Evolutionary conservation across 257 asterid genomes (phyloP), one percentile per base, ranked within the genome.

Genomic region (Asclepias syriaca): DNA sequence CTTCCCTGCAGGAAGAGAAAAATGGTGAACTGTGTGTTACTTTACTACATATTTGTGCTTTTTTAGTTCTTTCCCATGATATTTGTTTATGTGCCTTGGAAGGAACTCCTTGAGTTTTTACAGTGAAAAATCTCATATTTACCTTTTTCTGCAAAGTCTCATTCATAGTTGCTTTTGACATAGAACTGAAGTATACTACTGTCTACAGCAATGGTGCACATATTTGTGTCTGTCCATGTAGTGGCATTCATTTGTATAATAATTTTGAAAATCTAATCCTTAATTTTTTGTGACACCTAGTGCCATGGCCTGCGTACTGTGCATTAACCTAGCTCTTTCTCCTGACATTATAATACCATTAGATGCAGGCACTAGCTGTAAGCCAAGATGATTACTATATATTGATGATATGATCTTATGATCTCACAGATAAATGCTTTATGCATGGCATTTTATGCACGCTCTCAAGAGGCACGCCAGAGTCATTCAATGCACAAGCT

Each of bases 391-490:
- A 21, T 27, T 58, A 64, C 55, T 43, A 29, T 65, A 61, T 69
- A 24, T 34, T 58, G 70, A 51, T 19, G 19, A 21, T 64, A 21
- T 59, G 64, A 69, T 73, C 27, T 22, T 56, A 54, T 68, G 72
- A 63, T 72, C 73, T 73, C 77, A 22, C 93, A 94, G 99, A 94
- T 94, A 72, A 83, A 88, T 79, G 97, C 97, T 66, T 83, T 94
- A 87, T 94, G 99, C 85, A 94, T 94, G 99, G 99, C 97, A 73
- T 94, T 94, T 79, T 91, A 88, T 83, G 99, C 99, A 40, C 97
- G 93, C 18, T 94, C 99, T 40, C 95, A 94, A 85, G 97, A 94
- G 83, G 96, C 90, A 82, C 95, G 97, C 76, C 97, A 88, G 87
- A 94, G 89, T 84, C 96, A 94, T 84, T 91, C 97, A 74, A 86